Percentiles rank a stretch among this genome's conserved stretches.
Evolutionary conservation across 2,329 filamentous ascomycete genomes (phyloP).

Genomic region (Colletotrichum limetticola): DNA sequence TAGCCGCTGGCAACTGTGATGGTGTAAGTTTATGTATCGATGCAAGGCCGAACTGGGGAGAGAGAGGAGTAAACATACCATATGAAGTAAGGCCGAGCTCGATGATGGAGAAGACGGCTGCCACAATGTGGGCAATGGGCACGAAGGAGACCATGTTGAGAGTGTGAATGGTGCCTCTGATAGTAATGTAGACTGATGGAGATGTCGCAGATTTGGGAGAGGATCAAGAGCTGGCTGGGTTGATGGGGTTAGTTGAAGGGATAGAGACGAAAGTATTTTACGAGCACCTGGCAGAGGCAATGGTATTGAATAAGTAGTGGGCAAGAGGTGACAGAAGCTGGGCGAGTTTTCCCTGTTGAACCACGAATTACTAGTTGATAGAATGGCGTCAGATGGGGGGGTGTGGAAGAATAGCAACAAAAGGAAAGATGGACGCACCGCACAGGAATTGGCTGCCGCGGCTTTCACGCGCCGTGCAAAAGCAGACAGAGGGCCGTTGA

Average conservation of each 20-base stretch:
- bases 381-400: slow-evolving; percentile 27
- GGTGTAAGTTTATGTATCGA: not conserved
- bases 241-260: not conserved
- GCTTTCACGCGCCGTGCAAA: not conserved
- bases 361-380: not conserved
- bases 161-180: not conserved
- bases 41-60: not conserved
- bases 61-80: slow-evolving; percentile 53
- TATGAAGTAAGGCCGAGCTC: slow-evolving; percentile 81
- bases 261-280: not conserved
- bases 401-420: not conserved
- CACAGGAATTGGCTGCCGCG: not conserved
- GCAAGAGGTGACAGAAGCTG: not conserved
- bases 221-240: too few species aligned
- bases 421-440: not conserved
- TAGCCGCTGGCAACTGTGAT: slow-evolving; percentile 63
- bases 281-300: not conserved
- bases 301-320: slow-evolving; percentile 32
- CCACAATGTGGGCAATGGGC: slow-evolving; percentile 63
- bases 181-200: not conserved
- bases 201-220: not conserved
- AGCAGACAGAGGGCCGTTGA: not conserved
- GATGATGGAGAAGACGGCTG: slow-evolving; percentile 76
- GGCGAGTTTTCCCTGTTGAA: not conserved
- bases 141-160: slow-evolving; percentile 28